Evolutionary conservation across 176 grass and related monocot genomes (phyloP).

Genomic region (Carex kokanica): DNA sequence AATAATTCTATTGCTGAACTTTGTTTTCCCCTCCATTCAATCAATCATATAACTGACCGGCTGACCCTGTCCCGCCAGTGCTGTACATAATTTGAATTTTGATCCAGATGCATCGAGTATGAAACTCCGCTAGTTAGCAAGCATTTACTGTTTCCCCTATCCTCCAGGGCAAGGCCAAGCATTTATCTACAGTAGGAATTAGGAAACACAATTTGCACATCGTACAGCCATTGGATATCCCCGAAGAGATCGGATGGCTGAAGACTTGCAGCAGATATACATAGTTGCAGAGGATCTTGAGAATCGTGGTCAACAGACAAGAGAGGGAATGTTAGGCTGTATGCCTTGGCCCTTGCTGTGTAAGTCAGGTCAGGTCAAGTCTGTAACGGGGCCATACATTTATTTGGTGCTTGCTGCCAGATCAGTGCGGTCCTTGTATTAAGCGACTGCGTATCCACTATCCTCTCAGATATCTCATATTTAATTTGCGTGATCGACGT

Average conservation of each 20-base stretch:
- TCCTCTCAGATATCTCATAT: too few relatives aligned
- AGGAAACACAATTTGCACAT: neutral
- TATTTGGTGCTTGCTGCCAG: conserved; percentile 10
- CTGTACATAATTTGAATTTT: neutral
- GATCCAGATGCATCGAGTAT: neutral
- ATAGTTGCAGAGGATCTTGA: neutral
- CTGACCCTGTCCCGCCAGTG: neutral
- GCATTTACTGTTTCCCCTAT: conserved; percentile 1
- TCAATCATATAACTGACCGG: too few relatives aligned
- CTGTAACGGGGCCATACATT: neutral
- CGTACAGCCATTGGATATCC: neutral
- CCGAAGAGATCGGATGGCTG: neutral
- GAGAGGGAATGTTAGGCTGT: neutral
- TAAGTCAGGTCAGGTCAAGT: too few relatives aligned
- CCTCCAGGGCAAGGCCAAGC: neutral
- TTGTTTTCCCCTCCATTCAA: too few relatives aligned
- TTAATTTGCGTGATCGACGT: too few relatives aligned
- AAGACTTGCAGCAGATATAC: neutral
- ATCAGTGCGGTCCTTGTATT: neutral
- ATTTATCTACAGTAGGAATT: too few relatives aligned
- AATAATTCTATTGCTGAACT: too few relatives aligned
- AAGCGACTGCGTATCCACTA: too few relatives aligned
- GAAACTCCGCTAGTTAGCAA: neutral
- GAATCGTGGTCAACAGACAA: neutral
- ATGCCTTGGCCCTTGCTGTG: neutral